These are phyloP conservation scores for Aspergillus mulundensis DNA, from an alignment of 495 filamentous ascomycete genomes.

Conservation along the genomic window DNA sequence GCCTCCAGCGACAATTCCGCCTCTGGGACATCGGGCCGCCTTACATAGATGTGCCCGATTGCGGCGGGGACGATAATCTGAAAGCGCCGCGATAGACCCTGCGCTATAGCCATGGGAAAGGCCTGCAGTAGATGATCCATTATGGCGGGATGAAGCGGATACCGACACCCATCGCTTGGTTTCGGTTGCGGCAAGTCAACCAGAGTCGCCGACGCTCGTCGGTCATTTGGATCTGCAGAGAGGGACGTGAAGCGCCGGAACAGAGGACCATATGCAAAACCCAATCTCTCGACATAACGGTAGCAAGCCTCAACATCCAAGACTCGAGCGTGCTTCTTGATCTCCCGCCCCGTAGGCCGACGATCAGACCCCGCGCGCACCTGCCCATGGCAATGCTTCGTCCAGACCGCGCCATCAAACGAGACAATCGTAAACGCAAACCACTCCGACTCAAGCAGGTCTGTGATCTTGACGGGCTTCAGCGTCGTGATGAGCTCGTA, in stretches of 20 bases:
- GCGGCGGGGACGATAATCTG: conserved; percentile 1
- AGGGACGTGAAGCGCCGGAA: conserved; percentile 25
- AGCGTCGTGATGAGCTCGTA: conserved; percentile 35
- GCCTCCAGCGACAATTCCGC: background rate
- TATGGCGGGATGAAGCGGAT: background rate
- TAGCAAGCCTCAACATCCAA: background rate
- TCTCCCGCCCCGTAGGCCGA: background rate
- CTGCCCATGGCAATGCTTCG: conserved; percentile 39
- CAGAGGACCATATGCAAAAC: conserved; percentile 32
- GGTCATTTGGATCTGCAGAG: conserved; percentile 13
- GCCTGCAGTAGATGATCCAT: conserved; percentile 17
- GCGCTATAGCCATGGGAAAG: conserved; percentile 8
- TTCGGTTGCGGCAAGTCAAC: background rate
- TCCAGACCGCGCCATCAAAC: conserved; percentile 32
- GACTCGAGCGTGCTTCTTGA: background rate
- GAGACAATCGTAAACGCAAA: conserved; percentile 43
- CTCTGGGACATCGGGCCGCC: background rate
- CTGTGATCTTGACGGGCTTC: conserved; percentile 25
- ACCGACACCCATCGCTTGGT: background rate
- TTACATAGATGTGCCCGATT: background rate
- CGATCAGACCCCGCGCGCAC: conserved; percentile 15
- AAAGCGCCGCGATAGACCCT: background rate
- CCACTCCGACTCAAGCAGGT: conserved; percentile 33
- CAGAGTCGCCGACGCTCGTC: background rate
- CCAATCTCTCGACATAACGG: conserved; percentile 11